Evolutionary conservation across 2,329 filamentous ascomycete genomes (phyloP).

Genomic region (Colletotrichum eremochloae): DNA sequence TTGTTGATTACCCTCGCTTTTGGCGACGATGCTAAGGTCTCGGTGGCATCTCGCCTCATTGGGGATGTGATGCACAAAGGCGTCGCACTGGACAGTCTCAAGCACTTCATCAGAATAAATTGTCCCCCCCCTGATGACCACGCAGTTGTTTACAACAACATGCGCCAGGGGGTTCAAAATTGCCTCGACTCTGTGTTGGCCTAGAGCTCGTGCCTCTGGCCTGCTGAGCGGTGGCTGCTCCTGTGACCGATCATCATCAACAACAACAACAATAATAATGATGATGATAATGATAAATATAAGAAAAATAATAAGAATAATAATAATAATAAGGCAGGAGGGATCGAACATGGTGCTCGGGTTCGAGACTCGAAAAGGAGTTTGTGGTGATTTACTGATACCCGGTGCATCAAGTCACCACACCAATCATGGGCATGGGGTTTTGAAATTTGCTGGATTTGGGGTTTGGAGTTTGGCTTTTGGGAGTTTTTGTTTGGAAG

Average conservation of each 20-base stretch:
- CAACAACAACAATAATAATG: too few species aligned
- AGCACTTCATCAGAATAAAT: too few species aligned
- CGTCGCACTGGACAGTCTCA: background rate
- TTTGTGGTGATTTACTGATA: background rate
- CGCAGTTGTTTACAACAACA: background rate
- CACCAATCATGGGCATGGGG: background rate
- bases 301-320: too few species aligned
- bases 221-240: too few species aligned
- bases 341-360: background rate
- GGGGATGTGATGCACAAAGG: background rate
- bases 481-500: background rate
- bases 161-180: background rate
- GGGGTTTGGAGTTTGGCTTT: background rate
- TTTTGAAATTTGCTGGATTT: background rate
- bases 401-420: conserved; percentile 1
- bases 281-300: too few species aligned
- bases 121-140: background rate
- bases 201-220: background rate
- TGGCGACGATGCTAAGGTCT: too few species aligned
- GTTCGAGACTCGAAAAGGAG: background rate
- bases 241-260: too few species aligned
- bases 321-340: background rate
- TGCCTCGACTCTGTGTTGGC: background rate
- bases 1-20: background rate
- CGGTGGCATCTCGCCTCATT: background rate